Conservation (phyloP, 768 basidiomycete genomes). For the Leccinum fibrillosum region DNA sequence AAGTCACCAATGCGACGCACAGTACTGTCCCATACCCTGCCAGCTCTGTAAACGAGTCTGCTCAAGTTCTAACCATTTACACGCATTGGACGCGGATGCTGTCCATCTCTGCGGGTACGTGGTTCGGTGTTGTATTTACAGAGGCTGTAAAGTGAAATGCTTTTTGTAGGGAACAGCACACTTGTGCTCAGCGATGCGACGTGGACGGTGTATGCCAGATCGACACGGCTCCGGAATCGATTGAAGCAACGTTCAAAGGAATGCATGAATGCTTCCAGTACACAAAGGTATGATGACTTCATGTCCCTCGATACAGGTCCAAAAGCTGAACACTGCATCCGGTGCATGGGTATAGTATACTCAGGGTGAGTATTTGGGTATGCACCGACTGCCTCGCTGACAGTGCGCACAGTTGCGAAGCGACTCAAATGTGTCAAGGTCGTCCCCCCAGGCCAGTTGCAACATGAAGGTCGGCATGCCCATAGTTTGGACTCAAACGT, state of each 20-base stretch:
- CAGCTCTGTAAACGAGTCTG: conserved; percentile 55
- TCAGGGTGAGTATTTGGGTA: conserved; percentile 37
- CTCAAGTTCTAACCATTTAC: conserved; percentile 45
- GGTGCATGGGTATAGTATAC: conserved; percentile 39
- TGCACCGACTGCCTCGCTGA: neutral
- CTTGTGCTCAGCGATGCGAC: conserved; percentile 43
- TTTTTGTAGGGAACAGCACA: conserved; percentile 42
- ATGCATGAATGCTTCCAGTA: conserved; percentile 59
- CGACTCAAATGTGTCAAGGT: conserved; percentile 47
- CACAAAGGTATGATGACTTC: conserved; percentile 44
- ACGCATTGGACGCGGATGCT: conserved; percentile 39
- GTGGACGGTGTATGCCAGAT: conserved; percentile 54
- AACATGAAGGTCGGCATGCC: conserved; percentile 46
- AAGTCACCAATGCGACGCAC: conserved; percentile 46
- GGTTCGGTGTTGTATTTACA: neutral
- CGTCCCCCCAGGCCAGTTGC: conserved; percentile 40
- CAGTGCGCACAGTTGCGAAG: conserved; percentile 37
- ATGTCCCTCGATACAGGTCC: neutral
- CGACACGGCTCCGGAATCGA: conserved; percentile 50
- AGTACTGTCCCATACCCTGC: conserved; percentile 52
- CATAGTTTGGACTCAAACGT: conserved; percentile 42
- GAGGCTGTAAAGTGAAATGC: conserved; percentile 5
- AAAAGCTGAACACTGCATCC: neutral
- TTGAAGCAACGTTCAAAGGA: conserved; percentile 60
- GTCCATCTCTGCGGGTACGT: conserved; percentile 59